These are phyloP conservation scores for Aspergillus nidulans DNA, from an alignment of 495 filamentous ascomycete genomes.

Conservation along the genomic window DNA sequence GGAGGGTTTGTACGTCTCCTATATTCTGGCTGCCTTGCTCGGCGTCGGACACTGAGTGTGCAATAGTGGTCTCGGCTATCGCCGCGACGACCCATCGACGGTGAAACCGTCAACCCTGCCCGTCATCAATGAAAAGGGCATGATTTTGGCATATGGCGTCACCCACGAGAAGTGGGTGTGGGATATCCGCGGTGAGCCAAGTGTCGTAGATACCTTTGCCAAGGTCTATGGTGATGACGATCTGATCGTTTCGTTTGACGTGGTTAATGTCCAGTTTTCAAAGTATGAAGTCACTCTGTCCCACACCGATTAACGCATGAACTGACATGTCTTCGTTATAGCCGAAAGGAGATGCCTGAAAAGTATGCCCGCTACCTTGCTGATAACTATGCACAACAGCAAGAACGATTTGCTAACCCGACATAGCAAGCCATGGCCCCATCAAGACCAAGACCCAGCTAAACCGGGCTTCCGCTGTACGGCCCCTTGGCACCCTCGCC, in stretches of 20 bases:
- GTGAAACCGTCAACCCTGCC: conserved; percentile 32
- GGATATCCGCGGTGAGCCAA: conserved; percentile 37
- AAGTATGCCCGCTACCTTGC: neutral
- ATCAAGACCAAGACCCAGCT: conserved; percentile 42
- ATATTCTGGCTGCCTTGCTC: neutral
- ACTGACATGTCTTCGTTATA: neutral
- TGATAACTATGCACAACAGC: no score
- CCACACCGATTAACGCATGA: neutral
- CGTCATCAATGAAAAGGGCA: conserved; percentile 39
- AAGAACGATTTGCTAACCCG: no score
- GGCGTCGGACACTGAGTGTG: no score
- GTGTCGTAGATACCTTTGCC: conserved; percentile 36
- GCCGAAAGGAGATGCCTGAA: neutral
- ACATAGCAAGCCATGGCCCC: conserved; percentile 38
- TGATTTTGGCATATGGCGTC: conserved; percentile 36
- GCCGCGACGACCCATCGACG: conserved; percentile 34
- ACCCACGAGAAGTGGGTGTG: conserved; percentile 43
- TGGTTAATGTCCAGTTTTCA: conserved; percentile 37
- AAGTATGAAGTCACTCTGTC: conserved; percentile 10
- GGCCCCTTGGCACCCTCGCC: neutral
- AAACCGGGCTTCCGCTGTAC: conserved; percentile 38
- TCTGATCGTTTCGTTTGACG: conserved; percentile 45
- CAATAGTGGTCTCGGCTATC: conserved; percentile 12
- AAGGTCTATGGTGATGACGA: conserved; percentile 39
- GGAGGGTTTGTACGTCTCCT: conserved; percentile 28